Base-by-base conservation (phyloP, 345 rosid genomes). In the Jatropha curcas region DNA sequence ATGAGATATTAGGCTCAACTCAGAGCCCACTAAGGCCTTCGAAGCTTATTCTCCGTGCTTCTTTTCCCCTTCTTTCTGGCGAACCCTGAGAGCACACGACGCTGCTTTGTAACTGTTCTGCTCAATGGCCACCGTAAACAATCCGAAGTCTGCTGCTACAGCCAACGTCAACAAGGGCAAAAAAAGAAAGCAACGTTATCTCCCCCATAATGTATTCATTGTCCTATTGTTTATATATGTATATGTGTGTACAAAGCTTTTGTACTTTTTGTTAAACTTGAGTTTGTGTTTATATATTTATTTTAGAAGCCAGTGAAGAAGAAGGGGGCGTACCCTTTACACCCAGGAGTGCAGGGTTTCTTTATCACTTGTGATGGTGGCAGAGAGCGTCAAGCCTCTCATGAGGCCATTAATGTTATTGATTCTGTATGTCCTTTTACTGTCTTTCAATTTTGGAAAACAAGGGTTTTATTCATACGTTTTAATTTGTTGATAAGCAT, bases 351-450 rank as follows among this genome's bases (percentile, higher is more conserved):
- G 1, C 87, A 87, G 78, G 98, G 97, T 45, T 94, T 92, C 84
- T 88, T 94, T 78, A 88, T 94, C 71, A 87, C 96, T 27, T 94
- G 98, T 60, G 98, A 92, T 80, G 97, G 98, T 37, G 96, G 98
- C 41, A 84, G 96, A 65, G 97, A 94, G 68, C 86, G 80, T 63
- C 97, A 94, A 83, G 98, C 97, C 73, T 77, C 94, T 77, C 86
- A 82, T 46, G 98, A 94, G 82, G 98, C 95, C 65, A 71, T 89
- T 58, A 84, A 83, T 74, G 95, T 92, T 81, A 82, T 94, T 59
- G 98, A 92, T 74, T 82, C 97, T 76, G 98, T 94, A 82, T 77
- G 84, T 41, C 80, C 52, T 57, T 27, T 72, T 7, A 60, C n/a
- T 65, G 27, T 31, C 25, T 65, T 0, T 48, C 20, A 7, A 7